Conservation (phyloP, 2,329 filamentous ascomycete genomes). For the Trematosphaeria pertusa region DNA sequence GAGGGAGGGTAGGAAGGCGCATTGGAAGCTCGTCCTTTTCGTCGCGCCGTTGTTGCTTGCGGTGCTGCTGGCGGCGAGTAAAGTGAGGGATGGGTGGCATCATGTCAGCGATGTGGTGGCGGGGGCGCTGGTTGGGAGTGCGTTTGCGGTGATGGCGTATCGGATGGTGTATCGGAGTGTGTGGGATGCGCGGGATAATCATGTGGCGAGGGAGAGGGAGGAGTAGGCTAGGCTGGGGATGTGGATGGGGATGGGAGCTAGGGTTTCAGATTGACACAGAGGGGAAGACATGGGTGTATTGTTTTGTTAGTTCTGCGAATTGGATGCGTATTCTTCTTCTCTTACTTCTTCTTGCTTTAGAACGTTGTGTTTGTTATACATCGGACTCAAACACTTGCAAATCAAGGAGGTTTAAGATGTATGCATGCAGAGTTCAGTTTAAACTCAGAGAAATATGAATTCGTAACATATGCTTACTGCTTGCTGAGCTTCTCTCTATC, state of each 20-base stretch:
- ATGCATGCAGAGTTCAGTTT: too few species aligned
- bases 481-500: too few species aligned
- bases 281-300: too few species aligned
- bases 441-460: too few species aligned
- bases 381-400: too few species aligned
- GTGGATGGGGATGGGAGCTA: neutral
- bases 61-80: constrained; percentile 67
- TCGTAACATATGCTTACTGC: too few species aligned
- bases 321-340: too few species aligned
- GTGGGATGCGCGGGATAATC: constrained; percentile 25
- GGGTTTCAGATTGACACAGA: too few species aligned
- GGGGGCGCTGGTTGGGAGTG: constrained; percentile 66
- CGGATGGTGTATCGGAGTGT: constrained; percentile 62
- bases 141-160: constrained; percentile 68
- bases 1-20: constrained; percentile 51
- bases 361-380: too few species aligned
- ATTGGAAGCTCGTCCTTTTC: constrained; percentile 72
- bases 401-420: too few species aligned
- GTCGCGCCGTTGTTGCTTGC: constrained; percentile 70
- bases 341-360: too few species aligned
- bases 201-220: constrained; percentile 18
- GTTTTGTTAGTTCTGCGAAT: too few species aligned
- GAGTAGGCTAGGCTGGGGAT: neutral
- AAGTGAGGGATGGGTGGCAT: constrained; percentile 72
- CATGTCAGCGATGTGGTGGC: constrained; percentile 73